A percentile compares a stretch with the other conserved stretches of the same genome.
phyloP scores from a whole-genome alignment of 192 early-diverging fungal species.

The Backusella tuberculispora region DNA sequence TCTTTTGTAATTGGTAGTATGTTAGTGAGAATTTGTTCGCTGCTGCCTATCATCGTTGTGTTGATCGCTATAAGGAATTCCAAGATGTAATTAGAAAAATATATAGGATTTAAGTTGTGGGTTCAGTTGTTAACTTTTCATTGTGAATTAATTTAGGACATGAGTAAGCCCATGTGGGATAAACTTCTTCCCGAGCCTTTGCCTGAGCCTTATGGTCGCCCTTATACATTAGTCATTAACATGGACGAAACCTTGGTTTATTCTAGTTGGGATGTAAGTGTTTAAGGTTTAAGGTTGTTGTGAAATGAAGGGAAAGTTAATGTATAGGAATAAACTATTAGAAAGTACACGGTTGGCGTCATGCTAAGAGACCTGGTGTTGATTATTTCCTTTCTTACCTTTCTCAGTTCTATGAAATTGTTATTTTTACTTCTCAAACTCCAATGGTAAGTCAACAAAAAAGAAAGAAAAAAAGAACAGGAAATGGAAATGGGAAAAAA shows the following conservation, averaged over 20 bases:
- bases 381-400: slow-evolving; percentile 95
- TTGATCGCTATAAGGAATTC: slow-evolving; percentile 39
- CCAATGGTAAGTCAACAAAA: slow-evolving; percentile 63
- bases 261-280: slow-evolving; percentile 87
- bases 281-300: neutral
- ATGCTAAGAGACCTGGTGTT: slow-evolving; percentile 93
- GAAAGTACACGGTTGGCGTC: slow-evolving; percentile 96
- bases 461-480: neutral
- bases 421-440: slow-evolving; percentile 91
- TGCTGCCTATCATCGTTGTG: slow-evolving; percentile 38
- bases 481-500: no score
- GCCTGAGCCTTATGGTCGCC: slow-evolving; percentile 82
- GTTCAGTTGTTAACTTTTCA: slow-evolving; percentile 24
- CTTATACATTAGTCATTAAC: slow-evolving; percentile 94
- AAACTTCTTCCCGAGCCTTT: slow-evolving; percentile 93
- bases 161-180: slow-evolving; percentile 75
- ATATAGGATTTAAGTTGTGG: slow-evolving; percentile 21
- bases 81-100: slow-evolving; percentile 34
- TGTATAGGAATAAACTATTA: slow-evolving; percentile 32
- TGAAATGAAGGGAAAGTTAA: neutral
- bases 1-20: slow-evolving; percentile 24
- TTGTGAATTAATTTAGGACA: slow-evolving; percentile 36
- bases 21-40: slow-evolving; percentile 29
- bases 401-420: slow-evolving; percentile 91
- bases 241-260: slow-evolving; percentile 93